Evolutionary conservation across 257 asterid species (phyloP).

Genomic region (Przewalskia tangutica): DNA sequence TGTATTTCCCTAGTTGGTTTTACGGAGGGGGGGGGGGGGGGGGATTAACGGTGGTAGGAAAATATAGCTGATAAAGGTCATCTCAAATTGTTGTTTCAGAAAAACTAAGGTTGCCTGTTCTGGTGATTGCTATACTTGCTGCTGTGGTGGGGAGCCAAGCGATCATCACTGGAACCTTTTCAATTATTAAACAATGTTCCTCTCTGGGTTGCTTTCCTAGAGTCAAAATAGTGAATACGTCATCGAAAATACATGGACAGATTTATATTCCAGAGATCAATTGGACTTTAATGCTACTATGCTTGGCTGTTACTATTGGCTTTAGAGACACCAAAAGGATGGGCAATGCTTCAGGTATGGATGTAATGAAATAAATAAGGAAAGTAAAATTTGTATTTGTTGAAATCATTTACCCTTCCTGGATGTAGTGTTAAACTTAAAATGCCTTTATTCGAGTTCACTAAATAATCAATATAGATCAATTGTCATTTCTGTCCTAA

Average conservation of each 20-base stretch:
- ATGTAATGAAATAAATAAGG: not conserved
- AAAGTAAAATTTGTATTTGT: not conserved
- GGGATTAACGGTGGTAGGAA: not conserved
- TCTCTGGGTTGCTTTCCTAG: conserved; percentile 85
- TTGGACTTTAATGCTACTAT: conserved; percentile 75
- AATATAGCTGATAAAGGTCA: not conserved
- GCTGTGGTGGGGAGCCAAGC: conserved; percentile 98
- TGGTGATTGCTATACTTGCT: conserved; percentile 86
- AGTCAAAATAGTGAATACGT: conserved; percentile 77
- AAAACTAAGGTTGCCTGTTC: conserved; percentile 73
- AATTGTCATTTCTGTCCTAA: not conserved
- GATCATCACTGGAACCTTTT: conserved; percentile 83
- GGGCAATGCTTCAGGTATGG: conserved; percentile 92
- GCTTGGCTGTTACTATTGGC: conserved; percentile 86
- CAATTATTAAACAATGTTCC: conserved; percentile 87
- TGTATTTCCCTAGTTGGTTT: not conserved
- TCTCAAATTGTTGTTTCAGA: conserved; percentile 9
- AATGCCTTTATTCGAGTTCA: not conserved
- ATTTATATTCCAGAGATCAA: conserved; percentile 90
- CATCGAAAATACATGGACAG: conserved; percentile 83
- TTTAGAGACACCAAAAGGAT: conserved; percentile 78
- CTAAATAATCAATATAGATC: not conserved
- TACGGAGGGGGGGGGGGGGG: too few relatives aligned
- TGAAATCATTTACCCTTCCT: not conserved
- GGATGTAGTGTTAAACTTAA: not conserved